Evolutionary conservation across 2,329 filamentous ascomycete species (phyloP), one percentile per base, ranked within the genome.

Genomic region (Colletotrichum theobromicola): DNA sequence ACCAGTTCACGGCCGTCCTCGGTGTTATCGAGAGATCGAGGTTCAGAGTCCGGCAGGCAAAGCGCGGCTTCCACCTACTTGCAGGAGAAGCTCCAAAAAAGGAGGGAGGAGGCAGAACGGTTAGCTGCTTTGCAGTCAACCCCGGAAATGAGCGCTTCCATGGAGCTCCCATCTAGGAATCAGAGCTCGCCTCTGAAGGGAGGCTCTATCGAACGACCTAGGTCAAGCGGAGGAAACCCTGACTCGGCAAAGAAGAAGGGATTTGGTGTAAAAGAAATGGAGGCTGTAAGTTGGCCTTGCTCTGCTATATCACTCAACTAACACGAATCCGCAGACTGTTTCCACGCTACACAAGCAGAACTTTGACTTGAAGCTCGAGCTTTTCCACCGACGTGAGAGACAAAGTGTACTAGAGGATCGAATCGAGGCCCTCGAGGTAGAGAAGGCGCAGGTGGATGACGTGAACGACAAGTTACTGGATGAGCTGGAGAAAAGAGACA

Each of bases 281-380:
- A 94, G 81, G 87, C 91, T 84, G 91, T 92, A 83, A 70, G 61
- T 12, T 8, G 21, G 18, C 46, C 46, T 4, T 61, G 46, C 16
- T 71, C 58, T 46, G 53, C 76, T 2, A 8, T 1, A 12, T 30
- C 53, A 34, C 70, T 77, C 18, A 53, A 34, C 70, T 78, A 64
- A 76, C 65, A 67, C 21, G 57, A 16, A 68, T 21, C 55, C 4
- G 46, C 63, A 93, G 88, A 90, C 92, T 68, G 84, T 94, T 67
- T 93, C 93, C 6, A 92, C 87, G 2, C 83, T 95, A 26, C 91
- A 93, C 81, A 95, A 95, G 80, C 91, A 94, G 83, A 95, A 95
- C 79, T 95, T 95, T 77, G 93, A 94, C 77, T 87, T 95, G 55
- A 95, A 95, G 81, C 86, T 95, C 35, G 93, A 95, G 80, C 83